Base-by-base conservation (phyloP, 495 filamentous ascomycete genomes). In the Aspergillus sclerotiicarbonarius region DNA sequence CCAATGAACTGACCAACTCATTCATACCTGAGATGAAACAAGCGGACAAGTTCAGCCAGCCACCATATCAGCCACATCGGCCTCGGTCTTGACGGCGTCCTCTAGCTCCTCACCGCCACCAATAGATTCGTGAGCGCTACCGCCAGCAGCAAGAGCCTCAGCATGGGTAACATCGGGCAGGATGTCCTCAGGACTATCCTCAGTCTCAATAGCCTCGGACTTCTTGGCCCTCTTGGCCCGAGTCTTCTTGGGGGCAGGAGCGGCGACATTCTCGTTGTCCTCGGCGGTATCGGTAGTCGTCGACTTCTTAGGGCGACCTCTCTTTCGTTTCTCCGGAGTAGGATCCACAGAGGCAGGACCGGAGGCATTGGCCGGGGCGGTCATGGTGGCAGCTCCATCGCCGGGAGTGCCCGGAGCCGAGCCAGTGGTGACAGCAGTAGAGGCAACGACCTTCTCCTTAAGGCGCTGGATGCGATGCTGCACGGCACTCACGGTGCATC, bases 391-490 rank as follows among this genome's bases (percentile, higher is more conserved):
- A 41, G 37, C 37, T n/a, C 30, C 9, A 15, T 31, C 18, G 4
- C 16, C 19, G 15, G 18, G 18, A 18, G 31, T 16, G 3, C 31
- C 54, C n/a, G 15, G 12, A 0, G 19, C 33, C 25, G 32, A 12
- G 15, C 25, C 46, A 10, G 41, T 33, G 15, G 20, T 25, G 2
- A 15, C 6, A 33, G 32, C 48, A n/a, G n/a, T n/a, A n/a, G n/a
- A n/a, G 16, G 21, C 12, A 10, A 16, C 47, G 29, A 43, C 60
- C 48, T 41, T 63, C 1, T 61, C 68, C 10, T 53, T 57, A n/a
- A 76, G 39, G 15, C 63, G 64, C 29, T 63, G 58, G 44, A 75
- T 48, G 35, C 64, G 69, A 54, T 71, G 67, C 39, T 62, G 56
- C 13, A 74, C 39, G 10, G 74, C 71, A 15, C 54, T 62, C n/a